These are phyloP conservation scores for Saccharomyces cerevisiae DNA, from an alignment of 805 yeast species.

Conservation along the genomic window DNA sequence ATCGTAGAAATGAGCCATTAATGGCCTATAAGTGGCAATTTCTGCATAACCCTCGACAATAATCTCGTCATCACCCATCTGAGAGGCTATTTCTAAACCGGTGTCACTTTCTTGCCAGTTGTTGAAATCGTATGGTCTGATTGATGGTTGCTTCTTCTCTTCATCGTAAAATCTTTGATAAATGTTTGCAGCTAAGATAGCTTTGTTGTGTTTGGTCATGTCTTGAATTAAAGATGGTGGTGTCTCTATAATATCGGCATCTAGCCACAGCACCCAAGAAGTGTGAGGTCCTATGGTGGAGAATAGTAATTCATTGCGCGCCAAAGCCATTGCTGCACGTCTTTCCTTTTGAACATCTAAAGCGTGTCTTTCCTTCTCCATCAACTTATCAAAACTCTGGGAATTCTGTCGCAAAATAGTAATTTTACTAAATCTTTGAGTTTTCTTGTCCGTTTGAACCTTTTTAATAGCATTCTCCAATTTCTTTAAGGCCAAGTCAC, in stretches of 20 bases:
- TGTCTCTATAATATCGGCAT: constrained; percentile 87
- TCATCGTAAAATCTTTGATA: constrained; percentile 71
- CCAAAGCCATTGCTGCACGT: constrained; percentile 84
- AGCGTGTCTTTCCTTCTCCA: constrained; percentile 88
- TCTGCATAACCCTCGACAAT: constrained; percentile 92
- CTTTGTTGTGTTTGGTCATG: constrained; percentile 73
- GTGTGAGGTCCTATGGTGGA: constrained; percentile 84
- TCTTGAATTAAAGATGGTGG: constrained; percentile 81
- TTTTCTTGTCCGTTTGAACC: constrained; percentile 56
- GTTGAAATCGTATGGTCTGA: constrained; percentile 90
- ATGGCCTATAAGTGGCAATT: constrained; percentile 85
- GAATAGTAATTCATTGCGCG: constrained; percentile 84
- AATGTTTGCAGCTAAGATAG: constrained; percentile 87
- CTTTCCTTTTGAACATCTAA: constrained; percentile 78
- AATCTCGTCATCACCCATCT: constrained; percentile 79
- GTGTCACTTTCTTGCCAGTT: constrained; percentile 88
- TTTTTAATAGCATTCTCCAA: constrained; percentile 70
- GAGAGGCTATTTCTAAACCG: constrained; percentile 65
- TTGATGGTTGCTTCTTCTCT: constrained; percentile 44
- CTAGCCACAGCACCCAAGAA: constrained; percentile 95
- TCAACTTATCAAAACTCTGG: constrained; percentile 62
- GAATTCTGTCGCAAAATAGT: constrained; percentile 88
- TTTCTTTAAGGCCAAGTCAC: constrained; percentile 65
- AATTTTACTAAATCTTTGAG: constrained; percentile 67
- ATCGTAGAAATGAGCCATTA: constrained; percentile 86